Evolutionary conservation across 495 filamentous ascomycete genomes (phyloP).

Genomic region (Podospora conica): DNA sequence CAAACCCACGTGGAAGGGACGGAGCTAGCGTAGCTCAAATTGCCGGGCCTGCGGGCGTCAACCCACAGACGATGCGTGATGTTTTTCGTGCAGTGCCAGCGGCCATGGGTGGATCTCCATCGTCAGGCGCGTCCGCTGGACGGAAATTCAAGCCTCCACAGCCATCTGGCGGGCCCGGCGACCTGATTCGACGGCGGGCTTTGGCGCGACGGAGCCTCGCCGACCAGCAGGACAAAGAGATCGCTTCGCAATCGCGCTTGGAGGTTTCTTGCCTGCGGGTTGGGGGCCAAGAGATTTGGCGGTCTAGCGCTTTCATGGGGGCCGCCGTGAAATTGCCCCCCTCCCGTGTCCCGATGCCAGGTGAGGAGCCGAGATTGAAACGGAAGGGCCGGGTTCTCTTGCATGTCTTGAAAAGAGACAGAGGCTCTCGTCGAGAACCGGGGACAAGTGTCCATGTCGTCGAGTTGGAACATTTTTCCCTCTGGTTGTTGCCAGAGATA

Average conservation of each 20-base stretch:
- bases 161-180: neutral
- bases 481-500: neutral
- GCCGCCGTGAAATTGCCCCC: neutral
- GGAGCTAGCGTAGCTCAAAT: neutral
- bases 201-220: too few species aligned
- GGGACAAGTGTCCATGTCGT: neutral
- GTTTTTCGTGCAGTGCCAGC: neutral
- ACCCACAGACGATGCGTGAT: neutral
- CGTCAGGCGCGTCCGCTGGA: neutral
- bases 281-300: neutral
- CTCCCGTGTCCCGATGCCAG: neutral
- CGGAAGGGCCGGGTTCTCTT: neutral
- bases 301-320: neutral
- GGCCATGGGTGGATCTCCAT: neutral
- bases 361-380: neutral
- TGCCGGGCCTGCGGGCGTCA: neutral
- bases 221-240: neutral
- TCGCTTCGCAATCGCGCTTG: neutral
- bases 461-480: neutral
- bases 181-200: neutral
- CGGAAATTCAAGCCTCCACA: neutral
- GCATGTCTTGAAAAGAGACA: neutral
- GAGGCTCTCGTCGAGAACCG: neutral
- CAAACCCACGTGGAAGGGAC: neutral
- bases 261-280: neutral